Conservation (phyloP, 2,329 filamentous ascomycete species). For the Dothistroma septosporum region DNA sequence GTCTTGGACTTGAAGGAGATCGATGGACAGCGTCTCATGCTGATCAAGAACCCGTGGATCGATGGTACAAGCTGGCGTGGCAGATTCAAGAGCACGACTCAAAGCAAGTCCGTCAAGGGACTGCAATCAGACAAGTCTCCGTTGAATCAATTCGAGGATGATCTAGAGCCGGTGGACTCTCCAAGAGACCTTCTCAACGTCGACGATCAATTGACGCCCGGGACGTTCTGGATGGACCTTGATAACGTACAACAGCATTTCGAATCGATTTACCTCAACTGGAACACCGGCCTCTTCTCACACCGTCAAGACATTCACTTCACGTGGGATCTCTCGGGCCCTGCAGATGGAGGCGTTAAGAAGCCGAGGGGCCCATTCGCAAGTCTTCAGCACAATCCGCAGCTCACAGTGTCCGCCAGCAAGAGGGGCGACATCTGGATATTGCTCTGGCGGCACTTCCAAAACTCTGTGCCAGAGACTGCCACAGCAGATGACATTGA, state of each 20-base stretch:
- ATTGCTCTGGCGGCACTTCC: conserved; percentile 78
- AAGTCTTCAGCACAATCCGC: conserved; percentile 65
- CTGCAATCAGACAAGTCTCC: conserved; percentile 8
- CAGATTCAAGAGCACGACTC: conserved; percentile 29
- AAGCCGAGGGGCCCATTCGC: conserved; percentile 59
- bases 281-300: conserved; percentile 82
- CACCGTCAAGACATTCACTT: conserved; percentile 88
- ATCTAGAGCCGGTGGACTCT: conserved; percentile 28
- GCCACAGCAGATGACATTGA: conserved; percentile 35
- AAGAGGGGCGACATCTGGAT: conserved; percentile 70
- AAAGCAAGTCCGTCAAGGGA: conserved; percentile 2
- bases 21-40: conserved; percentile 60
- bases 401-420: conserved; percentile 53
- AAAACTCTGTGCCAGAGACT: conserved; percentile 26
- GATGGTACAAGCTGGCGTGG: conserved; percentile 73
- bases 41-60: conserved; percentile 96
- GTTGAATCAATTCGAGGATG: conserved; percentile 25
- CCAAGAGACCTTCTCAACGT: conserved; percentile 36
- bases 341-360: conserved; percentile 25
- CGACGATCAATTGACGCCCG: conserved; percentile 49
- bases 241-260: conserved; percentile 88
- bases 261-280: conserved; percentile 94
- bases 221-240: conserved; percentile 91
- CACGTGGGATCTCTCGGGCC: conserved; percentile 62
- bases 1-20: conserved; percentile 72